These are phyloP conservation scores for Platanus orientalis DNA, from an alignment of 164 flowering plant species.

Conservation along the genomic window DNA sequence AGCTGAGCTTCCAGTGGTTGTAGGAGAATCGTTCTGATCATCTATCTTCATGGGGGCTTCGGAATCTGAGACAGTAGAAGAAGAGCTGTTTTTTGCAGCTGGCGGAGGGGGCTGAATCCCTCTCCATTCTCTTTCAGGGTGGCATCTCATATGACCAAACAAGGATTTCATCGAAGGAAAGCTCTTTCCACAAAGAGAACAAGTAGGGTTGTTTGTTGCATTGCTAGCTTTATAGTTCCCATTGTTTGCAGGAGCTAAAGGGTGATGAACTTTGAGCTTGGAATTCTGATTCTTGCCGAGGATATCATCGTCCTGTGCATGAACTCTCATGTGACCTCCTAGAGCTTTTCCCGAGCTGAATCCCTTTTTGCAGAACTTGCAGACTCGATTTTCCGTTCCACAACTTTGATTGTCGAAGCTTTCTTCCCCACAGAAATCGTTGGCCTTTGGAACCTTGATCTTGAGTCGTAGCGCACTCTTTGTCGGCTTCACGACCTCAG, in stretches of 20 bases:
- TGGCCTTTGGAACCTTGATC: too few species aligned
- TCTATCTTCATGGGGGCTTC: neutral
- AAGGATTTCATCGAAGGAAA: slow-evolving; percentile 44
- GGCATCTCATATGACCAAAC: slow-evolving; percentile 68
- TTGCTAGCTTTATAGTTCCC: neutral
- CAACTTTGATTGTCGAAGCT: neutral
- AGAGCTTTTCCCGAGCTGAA: slow-evolving; percentile 50
- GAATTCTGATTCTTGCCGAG: neutral
- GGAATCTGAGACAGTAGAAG: slow-evolving; percentile 16
- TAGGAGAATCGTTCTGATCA: slow-evolving; percentile 14
- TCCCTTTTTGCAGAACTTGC: slow-evolving; percentile 27
- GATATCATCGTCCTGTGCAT: slow-evolving; percentile 1
- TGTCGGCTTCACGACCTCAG: too few species aligned
- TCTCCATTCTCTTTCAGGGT: slow-evolving; percentile 52
- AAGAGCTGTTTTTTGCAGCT: slow-evolving; percentile 3
- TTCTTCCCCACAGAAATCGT: too few species aligned
- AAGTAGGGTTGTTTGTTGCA: slow-evolving; percentile 4
- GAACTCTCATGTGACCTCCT: slow-evolving; percentile 59
- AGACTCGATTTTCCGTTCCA: slow-evolving; percentile 7
- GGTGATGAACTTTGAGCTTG: neutral
- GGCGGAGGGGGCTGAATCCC: slow-evolving; percentile 42
- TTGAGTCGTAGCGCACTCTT: too few species aligned
- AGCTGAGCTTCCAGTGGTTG: neutral
- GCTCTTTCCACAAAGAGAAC: slow-evolving; percentile 31
- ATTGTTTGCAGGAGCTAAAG: neutral